Base-by-base conservation (phyloP, 1,139 yeast species). In the Candida sp. region DNA sequence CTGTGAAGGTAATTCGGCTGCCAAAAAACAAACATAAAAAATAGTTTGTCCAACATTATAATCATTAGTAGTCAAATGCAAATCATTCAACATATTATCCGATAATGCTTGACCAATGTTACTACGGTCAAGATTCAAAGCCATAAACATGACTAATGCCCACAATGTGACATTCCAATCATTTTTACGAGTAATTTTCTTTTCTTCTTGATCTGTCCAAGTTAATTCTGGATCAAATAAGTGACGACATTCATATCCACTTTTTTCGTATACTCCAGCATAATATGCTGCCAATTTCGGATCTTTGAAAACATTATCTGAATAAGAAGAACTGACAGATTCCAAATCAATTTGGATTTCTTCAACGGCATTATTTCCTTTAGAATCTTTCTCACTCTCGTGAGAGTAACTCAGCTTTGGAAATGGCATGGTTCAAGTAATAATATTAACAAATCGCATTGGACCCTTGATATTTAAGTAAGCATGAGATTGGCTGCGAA, bases 141-240 rank as follows among this genome's bases (percentile, higher is more conserved):
- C 66, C n/a, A 56, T 54, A 44, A 66, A 67, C 54, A 65, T 51
- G 8, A 66, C 35, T 45, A 65, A 65, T 12, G 64, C 64, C 48
- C 59, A 57, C 35, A 59, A 55, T 6, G 64, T 57, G 39, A 66
- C 68, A 39, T 60, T 50, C 45, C 51, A 49, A 45, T 66, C 63
- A 25, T 61, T 49, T 39, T 61, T 63, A 35, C 58, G 42, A 5
- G 56, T 45, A 12, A 65, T 44, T 37, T 50, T 57, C 43, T 54
- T 55, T 45, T 68, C 74, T 53, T 68, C 74, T 43, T 58, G 60
- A 21, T 50, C 47, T 4, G 65, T 60, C 74, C 73, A 68, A n/a
- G 60, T 58, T 41, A 63, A 60, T 1, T 57, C 56, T 1, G 73
- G 73, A 49, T 69, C 73, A 43, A 67, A 65, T 9, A 51, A 63